These are phyloP conservation scores for Melanopsichium pennsylvanicum DNA, from an alignment of 1,284 basidiomycete genomes.

Conservation along the genomic window DNA sequence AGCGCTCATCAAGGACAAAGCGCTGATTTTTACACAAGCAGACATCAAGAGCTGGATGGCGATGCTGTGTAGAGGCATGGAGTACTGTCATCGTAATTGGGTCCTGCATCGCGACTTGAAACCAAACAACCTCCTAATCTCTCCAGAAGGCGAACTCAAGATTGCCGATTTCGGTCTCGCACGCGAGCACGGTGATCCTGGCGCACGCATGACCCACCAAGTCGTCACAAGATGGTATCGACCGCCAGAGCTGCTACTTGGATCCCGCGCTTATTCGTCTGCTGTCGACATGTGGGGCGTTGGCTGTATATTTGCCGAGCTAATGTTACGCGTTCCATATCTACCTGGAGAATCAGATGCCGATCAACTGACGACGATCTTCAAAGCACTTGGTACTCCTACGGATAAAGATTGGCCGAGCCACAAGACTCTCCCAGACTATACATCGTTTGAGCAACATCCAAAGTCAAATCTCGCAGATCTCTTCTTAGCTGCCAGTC, in stretches of 20 bases:
- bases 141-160: slow-evolving; percentile 88
- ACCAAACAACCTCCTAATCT: slow-evolving; percentile 96
- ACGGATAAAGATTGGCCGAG: slow-evolving; percentile 96
- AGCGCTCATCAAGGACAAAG: slow-evolving; percentile 91
- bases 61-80: slow-evolving; percentile 94
- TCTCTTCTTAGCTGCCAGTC: slow-evolving; percentile 87
- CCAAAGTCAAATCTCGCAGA: slow-evolving; percentile 81
- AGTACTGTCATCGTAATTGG: slow-evolving; percentile 95
- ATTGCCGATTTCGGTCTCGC: slow-evolving; percentile 99
- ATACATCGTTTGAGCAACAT: slow-evolving; percentile 68
- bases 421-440: slow-evolving; percentile 71
- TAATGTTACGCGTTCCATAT: slow-evolving; percentile 93
- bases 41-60: slow-evolving; percentile 99
- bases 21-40: slow-evolving; percentile 87
- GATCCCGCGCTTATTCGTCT: slow-evolving; percentile 84
- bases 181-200: slow-evolving; percentile 90
- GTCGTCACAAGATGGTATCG: slow-evolving; percentile 99
- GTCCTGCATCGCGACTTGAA: slow-evolving; percentile 96
- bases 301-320: slow-evolving; percentile 92
- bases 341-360: slow-evolving; percentile 92
- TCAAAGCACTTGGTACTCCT: slow-evolving; percentile 91
- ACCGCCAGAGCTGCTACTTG: slow-evolving; percentile 89
- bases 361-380: slow-evolving; percentile 93
- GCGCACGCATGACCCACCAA: slow-evolving; percentile 94
- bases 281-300: slow-evolving; percentile 94